phyloP scores from a whole-genome alignment of 805 yeast species.

The Kodamaea sagamina region DNA sequence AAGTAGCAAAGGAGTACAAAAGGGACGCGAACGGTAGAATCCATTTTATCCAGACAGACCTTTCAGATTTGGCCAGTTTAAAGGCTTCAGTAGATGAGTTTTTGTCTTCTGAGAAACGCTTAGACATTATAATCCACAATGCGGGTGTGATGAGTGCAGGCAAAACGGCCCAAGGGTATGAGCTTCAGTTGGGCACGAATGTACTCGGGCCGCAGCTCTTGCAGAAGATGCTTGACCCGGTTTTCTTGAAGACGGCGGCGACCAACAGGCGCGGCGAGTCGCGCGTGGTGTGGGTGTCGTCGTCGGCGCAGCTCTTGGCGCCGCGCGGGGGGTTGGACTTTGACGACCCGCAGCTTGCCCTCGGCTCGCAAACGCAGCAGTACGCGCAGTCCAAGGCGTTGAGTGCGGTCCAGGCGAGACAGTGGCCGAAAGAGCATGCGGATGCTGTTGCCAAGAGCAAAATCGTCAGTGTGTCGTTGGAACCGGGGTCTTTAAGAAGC shows the following conservation, averaged over 20 bases:
- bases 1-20: conserved; percentile 21
- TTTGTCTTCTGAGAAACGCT: too few relatives aligned
- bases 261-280: conserved; percentile 24
- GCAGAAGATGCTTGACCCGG: conserved; percentile 39
- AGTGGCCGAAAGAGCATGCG: conserved; percentile 36
- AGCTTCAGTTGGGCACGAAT: conserved; percentile 49
- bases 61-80: conserved; percentile 15
- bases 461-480: conserved; percentile 35
- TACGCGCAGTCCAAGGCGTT: conserved; percentile 50
- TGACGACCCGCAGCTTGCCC: conserved; percentile 23
- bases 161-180: conserved; percentile 46
- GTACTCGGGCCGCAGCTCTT: conserved; percentile 48
- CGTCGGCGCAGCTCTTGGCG: conserved; percentile 34
- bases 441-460: conserved; percentile 18
- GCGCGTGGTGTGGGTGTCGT: conserved; percentile 49
- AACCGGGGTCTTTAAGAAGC: conserved; percentile 44
- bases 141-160: conserved; percentile 38
- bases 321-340: conserved; percentile 36
- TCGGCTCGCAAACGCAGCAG: conserved; percentile 21
- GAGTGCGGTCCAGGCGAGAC: conserved; percentile 34
- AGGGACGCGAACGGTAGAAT: conserved; percentile 12
- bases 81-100: conserved; percentile 31
- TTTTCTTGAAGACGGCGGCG: conserved; percentile 35
- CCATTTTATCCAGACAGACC: conserved; percentile 13
- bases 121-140: conserved; percentile 27